Percentiles rank a stretch among this genome's conserved stretches.
These are phyloP conservation scores for Heterobasidion occidentale DNA, from an alignment of 1,284 basidiomycete genomes.

Conservation along the genomic window DNA sequence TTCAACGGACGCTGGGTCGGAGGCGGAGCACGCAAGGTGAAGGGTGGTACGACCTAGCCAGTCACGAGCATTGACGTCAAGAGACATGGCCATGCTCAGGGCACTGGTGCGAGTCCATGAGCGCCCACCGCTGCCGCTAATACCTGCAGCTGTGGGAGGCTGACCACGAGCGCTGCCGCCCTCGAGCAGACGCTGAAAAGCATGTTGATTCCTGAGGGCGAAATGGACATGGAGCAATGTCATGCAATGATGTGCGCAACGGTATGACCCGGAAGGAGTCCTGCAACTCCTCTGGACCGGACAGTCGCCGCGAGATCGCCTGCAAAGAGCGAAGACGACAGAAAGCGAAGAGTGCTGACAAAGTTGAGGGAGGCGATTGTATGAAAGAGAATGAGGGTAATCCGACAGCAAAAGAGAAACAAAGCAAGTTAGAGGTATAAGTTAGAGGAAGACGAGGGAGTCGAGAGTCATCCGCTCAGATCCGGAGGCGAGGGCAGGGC, in stretches of 20 bases:
- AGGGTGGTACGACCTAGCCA: slow-evolving; percentile 72
- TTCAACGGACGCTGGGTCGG: slow-evolving; percentile 58
- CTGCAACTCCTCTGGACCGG: background rate
- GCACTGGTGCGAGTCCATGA: slow-evolving; percentile 56
- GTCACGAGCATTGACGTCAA: slow-evolving; percentile 72
- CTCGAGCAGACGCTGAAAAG: slow-evolving; percentile 77
- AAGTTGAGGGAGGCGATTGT: background rate
- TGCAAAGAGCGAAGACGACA: background rate
- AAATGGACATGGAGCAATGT: slow-evolving; percentile 79
- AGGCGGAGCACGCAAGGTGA: slow-evolving; percentile 71
- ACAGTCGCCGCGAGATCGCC: background rate
- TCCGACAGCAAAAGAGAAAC: background rate
- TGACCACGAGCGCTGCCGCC: slow-evolving; percentile 25
- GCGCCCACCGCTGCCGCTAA: slow-evolving; percentile 47
- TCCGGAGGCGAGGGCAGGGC: too few relatives aligned
- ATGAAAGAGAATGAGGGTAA: background rate
- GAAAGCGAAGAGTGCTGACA: background rate
- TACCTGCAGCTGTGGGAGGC: slow-evolving; percentile 19
- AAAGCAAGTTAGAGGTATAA: background rate
- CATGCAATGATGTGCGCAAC: slow-evolving; percentile 39
- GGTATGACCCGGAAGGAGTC: background rate
- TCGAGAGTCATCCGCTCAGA: too few relatives aligned
- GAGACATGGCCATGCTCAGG: slow-evolving; percentile 27
- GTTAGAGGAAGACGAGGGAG: background rate
- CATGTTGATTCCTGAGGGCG: slow-evolving; percentile 69